Evolutionary conservation across 2,329 filamentous ascomycete species (phyloP).

Genomic region (Magnaporthiopsis poae): DNA sequence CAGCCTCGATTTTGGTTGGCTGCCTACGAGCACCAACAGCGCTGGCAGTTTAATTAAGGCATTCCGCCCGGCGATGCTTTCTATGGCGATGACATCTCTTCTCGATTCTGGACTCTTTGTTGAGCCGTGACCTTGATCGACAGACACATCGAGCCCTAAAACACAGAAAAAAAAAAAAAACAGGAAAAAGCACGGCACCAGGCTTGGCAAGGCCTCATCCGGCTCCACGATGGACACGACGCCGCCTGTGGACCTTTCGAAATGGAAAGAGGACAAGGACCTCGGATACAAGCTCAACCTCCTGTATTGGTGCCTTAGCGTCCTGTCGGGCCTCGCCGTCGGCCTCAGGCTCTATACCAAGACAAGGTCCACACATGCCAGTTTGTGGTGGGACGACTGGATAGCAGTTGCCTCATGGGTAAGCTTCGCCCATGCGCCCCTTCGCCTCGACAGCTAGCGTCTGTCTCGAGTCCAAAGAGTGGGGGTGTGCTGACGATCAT

Average conservation of each 20-base stretch:
- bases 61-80: background rate
- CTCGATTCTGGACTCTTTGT: background rate
- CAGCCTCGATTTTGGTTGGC: too few relatives aligned
- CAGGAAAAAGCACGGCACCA: background rate
- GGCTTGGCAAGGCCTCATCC: background rate
- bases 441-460: background rate
- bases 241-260: background rate
- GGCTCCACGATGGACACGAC: background rate
- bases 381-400: slow-evolving; percentile 7
- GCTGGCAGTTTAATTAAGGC: background rate
- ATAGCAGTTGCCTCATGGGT: slow-evolving; percentile 2
- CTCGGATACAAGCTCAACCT: slow-evolving; percentile 1
- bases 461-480: background rate
- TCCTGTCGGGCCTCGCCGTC: background rate
- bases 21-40: background rate
- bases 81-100: too few relatives aligned
- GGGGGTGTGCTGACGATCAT: background rate
- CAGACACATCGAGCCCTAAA: background rate
- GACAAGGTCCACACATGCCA: background rate
- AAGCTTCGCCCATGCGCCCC: background rate
- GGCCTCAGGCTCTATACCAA: slow-evolving; percentile 1
- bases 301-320: background rate
- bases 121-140: background rate
- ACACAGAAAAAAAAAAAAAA: background rate
- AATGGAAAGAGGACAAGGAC: background rate